Percentiles rank a stretch among this genome's conserved stretches.
Conservation (phyloP, 352 stramenopile species). For the Phytophthora palmivora region DNA sequence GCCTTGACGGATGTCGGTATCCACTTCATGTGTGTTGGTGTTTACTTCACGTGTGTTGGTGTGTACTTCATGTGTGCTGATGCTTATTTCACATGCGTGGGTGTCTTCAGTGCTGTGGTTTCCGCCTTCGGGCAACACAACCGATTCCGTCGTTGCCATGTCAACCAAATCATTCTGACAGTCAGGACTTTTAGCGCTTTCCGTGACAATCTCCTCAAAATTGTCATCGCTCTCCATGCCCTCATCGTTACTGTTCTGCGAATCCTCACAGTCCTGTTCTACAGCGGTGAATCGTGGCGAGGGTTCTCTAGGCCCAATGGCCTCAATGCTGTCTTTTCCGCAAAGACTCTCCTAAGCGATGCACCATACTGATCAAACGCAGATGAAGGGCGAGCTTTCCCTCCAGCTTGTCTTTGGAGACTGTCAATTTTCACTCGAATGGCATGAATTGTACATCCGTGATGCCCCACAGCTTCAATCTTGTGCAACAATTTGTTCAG, state of each 20-base stretch:
- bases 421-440: slow-evolving; percentile 44
- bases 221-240: slow-evolving; percentile 2
- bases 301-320: not conserved
- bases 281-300: slow-evolving; percentile 6
- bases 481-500: slow-evolving; percentile 23
- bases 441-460: slow-evolving; percentile 34
- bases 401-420: slow-evolving; percentile 33
- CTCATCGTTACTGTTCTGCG: slow-evolving; percentile 19
- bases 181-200: slow-evolving; percentile 2
- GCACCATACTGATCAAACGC: slow-evolving; percentile 33
- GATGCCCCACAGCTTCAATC: slow-evolving; percentile 29
- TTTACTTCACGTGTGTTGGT: not conserved
- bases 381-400: slow-evolving; percentile 26
- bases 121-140: not conserved
- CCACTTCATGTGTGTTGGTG: not conserved
- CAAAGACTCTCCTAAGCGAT: slow-evolving; percentile 27
- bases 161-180: slow-evolving; percentile 1
- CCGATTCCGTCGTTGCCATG: slow-evolving; percentile 7
- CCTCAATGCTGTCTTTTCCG: slow-evolving; percentile 13
- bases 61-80: not conserved
- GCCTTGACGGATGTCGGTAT: too few species aligned
- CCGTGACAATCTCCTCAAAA: slow-evolving; percentile 10
- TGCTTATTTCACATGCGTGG: too few species aligned
- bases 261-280: slow-evolving; percentile 7
- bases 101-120: not conserved